Conservation (phyloP, 176 grass and related monocot genomes). For the Aegilops longissima region DNA sequence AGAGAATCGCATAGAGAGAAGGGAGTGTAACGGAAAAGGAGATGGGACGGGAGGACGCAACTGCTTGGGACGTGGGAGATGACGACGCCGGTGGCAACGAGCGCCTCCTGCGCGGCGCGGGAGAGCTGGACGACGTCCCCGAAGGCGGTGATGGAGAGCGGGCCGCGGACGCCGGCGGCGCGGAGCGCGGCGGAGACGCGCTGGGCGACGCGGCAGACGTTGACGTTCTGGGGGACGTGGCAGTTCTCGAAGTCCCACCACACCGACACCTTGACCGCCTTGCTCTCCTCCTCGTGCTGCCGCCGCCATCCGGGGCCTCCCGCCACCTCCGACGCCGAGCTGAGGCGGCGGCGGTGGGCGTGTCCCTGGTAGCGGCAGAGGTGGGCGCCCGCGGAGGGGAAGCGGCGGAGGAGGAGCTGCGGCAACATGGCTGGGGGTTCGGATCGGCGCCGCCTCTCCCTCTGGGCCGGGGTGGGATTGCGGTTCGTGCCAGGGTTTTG, state of each 20-base stretch:
- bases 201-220: constrained; percentile 53
- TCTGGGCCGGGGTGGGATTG: not conserved
- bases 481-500: constrained; percentile 32
- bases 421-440: constrained; percentile 39
- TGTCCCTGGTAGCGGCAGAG: not conserved
- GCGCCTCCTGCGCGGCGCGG: constrained; percentile 60
- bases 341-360: constrained; percentile 8
- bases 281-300: constrained; percentile 43
- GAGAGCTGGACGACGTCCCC: constrained; percentile 70
- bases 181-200: constrained; percentile 70
- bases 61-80: constrained; percentile 75
- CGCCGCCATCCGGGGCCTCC: no score
- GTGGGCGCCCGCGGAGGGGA: constrained; percentile 18
- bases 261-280: constrained; percentile 69
- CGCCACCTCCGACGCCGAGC: not conserved
- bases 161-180: constrained; percentile 65
- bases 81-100: constrained; percentile 69
- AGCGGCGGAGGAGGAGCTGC: constrained; percentile 26
- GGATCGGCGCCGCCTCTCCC: constrained; percentile 12
- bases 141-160: constrained; percentile 81
- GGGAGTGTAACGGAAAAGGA: not conserved
- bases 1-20: not conserved
- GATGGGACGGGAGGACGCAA: constrained; percentile 35
- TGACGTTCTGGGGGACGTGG: constrained; percentile 51
- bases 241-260: constrained; percentile 99